phyloP scores from a whole-genome alignment of 1,284 basidiomycete genomes.

The Ceratobasidium sp. region DNA sequence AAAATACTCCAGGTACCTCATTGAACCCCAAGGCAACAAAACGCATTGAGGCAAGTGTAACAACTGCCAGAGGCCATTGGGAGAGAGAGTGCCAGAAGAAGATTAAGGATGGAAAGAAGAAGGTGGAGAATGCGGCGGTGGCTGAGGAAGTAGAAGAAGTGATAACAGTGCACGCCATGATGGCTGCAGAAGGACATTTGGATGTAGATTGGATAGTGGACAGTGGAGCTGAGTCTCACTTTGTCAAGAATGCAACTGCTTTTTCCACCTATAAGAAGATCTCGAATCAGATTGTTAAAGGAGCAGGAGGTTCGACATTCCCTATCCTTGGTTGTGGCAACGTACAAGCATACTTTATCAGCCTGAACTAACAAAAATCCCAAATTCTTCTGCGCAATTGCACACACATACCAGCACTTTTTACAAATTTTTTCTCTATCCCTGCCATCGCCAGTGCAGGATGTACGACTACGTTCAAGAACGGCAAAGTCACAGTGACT shows the following conservation, averaged over 20 bases:
- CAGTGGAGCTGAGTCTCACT: not conserved
- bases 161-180: not conserved
- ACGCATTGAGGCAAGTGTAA: not conserved
- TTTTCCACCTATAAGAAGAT: not conserved
- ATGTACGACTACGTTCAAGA: not conserved
- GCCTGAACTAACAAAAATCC: not conserved
- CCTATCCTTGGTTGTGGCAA: not conserved
- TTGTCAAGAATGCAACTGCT: not conserved
- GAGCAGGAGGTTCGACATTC: not conserved
- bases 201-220: not conserved
- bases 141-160: not conserved
- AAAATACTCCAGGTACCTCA: too few species aligned
- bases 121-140: not conserved
- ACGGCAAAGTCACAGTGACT: not conserved
- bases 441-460: not conserved
- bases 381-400: not conserved
- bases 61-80: constrained; percentile 1
- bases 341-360: not conserved
- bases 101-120: not conserved
- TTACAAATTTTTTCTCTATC: not conserved
- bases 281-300: not conserved
- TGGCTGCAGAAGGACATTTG: not conserved
- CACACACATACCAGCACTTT: not conserved
- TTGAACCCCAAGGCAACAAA: too few species aligned
- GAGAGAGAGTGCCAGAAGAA: constrained; percentile 13